Conservation (phyloP, 176 grass and related monocot species). For the Carex cristatella region DNA sequence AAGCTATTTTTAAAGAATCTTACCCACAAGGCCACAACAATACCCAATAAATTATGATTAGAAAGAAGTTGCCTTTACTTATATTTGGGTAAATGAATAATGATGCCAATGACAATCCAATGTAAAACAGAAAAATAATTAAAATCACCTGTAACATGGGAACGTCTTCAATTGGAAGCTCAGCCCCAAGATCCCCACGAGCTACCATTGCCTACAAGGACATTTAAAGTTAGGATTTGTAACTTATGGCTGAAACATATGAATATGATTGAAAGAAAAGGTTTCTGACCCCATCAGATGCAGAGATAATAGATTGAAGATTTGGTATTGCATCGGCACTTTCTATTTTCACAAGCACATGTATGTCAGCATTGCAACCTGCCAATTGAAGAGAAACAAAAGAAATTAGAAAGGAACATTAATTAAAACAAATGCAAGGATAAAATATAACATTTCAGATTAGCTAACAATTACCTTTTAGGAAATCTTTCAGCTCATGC, state of each 20-base stretch:
- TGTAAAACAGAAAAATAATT: background rate
- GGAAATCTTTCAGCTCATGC: conserved; percentile 86
- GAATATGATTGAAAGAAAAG: background rate
- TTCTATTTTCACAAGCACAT: conserved; percentile 93
- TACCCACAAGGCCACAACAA: background rate
- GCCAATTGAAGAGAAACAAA: conserved; percentile 25
- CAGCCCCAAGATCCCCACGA: conserved; percentile 94
- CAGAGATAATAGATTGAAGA: conserved; percentile 93
- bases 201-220: conserved; percentile 92
- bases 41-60: background rate
- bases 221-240: conserved; percentile 32
- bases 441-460: background rate
- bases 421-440: conserved; percentile 5
- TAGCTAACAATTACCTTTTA: conserved; percentile 55
- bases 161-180: conserved; percentile 97
- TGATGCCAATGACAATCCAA: background rate
- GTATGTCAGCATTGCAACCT: conserved; percentile 90
- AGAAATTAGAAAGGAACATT: conserved; percentile 18
- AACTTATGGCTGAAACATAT: conserved; percentile 18
- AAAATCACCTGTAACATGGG: conserved; percentile 80
- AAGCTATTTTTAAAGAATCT: background rate
- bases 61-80: background rate
- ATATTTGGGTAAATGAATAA: background rate
- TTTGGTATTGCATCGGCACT: conserved; percentile 98
- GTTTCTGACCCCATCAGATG: conserved; percentile 83